Evolutionary conservation across 148 eudicot species (phyloP).

Genomic region (Cornus florida): DNA sequence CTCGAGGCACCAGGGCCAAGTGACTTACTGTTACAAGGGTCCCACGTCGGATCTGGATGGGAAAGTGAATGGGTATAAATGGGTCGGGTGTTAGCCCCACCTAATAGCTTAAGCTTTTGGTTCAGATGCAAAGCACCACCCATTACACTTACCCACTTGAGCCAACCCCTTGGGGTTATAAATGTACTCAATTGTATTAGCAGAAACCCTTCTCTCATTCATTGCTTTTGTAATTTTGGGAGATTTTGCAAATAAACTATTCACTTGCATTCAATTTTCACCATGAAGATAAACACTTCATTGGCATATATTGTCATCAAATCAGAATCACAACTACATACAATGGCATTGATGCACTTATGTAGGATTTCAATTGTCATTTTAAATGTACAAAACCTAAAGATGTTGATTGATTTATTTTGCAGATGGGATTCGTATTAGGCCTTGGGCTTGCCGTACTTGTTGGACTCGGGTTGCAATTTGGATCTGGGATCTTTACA

Average conservation of each 20-base stretch:
- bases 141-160: too few relatives aligned
- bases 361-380: not conserved
- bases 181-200: not conserved
- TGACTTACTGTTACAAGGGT: too few relatives aligned
- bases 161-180: too few relatives aligned
- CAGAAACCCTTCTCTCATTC: not conserved
- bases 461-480: slow-evolving; percentile 83
- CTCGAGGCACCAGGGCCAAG: too few relatives aligned
- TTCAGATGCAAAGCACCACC: too few relatives aligned
- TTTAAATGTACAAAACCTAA: not conserved
- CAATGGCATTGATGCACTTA: too few relatives aligned
- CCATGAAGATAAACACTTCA: not conserved
- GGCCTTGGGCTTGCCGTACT: slow-evolving; percentile 72
- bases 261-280: not conserved
- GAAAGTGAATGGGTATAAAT: too few relatives aligned
- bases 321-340: not conserved
- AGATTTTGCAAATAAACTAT: not conserved
- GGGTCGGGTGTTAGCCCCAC: too few relatives aligned
- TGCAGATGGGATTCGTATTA: slow-evolving; percentile 90
- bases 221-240: not conserved
- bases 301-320: too few relatives aligned
- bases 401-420: not conserved
- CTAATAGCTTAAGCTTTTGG: too few relatives aligned
- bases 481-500: slow-evolving; percentile 71
- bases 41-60: too few relatives aligned